A percentile compares a stretch with the other conserved stretches of the same genome.
phyloP scores from a whole-genome alignment of 805 yeast species.

The Debaryomyces prosopidis region DNA sequence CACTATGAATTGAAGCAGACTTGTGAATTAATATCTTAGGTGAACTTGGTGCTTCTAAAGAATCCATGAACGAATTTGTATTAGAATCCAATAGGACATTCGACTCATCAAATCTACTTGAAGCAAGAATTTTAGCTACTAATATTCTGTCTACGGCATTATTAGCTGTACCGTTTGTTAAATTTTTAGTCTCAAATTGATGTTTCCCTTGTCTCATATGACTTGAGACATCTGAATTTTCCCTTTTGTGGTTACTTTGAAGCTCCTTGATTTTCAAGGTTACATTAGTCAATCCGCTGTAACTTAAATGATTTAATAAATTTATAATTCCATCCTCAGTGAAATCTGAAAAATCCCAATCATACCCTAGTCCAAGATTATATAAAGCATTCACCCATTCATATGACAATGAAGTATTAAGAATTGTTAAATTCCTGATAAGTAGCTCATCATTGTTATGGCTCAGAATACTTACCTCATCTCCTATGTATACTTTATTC shows the following conservation, averaged over 20 bases:
- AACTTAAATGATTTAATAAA: slow-evolving; percentile 41
- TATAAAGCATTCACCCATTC: slow-evolving; percentile 56
- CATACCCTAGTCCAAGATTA: slow-evolving; percentile 45
- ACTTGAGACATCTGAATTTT: slow-evolving; percentile 2
- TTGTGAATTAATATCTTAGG: slow-evolving; percentile 19
- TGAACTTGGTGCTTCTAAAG: slow-evolving; percentile 5
- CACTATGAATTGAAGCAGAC: slow-evolving; percentile 26
- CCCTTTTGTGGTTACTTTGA: slow-evolving; percentile 12
- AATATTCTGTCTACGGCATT: slow-evolving; percentile 11
- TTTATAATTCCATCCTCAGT: slow-evolving; percentile 36
- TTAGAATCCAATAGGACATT: slow-evolving; percentile 21
- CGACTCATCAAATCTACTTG: slow-evolving; percentile 14
- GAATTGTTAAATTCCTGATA: slow-evolving; percentile 38
- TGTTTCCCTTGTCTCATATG: not conserved
- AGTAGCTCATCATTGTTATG: slow-evolving; percentile 26
- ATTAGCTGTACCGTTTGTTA: not conserved
- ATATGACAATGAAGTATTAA: slow-evolving; percentile 34
- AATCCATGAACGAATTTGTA: slow-evolving; percentile 10
- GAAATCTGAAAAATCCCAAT: slow-evolving; percentile 46
- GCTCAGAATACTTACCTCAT: slow-evolving; percentile 5
- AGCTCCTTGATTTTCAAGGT: slow-evolving; percentile 34
- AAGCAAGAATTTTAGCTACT: slow-evolving; percentile 14
- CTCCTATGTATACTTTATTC: slow-evolving; percentile 40
- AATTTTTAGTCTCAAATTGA: not conserved
- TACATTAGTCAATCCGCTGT: slow-evolving; percentile 34